phyloP scores from a whole-genome alignment of 495 filamentous ascomycete species.

The Trichocladium antarcticum region DNA sequence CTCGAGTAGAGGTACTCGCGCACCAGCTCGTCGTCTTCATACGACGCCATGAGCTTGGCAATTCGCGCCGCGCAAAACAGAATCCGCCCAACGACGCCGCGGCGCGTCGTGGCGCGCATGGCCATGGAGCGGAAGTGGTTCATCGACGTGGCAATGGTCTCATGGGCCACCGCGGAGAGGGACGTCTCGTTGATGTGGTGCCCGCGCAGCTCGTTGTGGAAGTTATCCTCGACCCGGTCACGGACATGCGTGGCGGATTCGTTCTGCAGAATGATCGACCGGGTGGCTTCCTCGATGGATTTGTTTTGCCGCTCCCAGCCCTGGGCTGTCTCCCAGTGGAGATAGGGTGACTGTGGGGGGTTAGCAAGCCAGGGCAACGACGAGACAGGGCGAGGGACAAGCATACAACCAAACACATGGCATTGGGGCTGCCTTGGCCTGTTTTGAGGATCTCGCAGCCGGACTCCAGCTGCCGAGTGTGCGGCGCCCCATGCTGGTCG shows the following conservation, averaged over 20 bases:
- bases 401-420: slow-evolving; percentile 8
- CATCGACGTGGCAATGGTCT: slow-evolving; percentile 4
- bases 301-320: slow-evolving; percentile 6
- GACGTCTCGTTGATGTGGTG: slow-evolving; percentile 10
- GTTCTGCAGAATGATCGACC: background rate
- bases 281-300: slow-evolving; percentile 6
- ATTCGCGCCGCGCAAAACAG: slow-evolving; percentile 10
- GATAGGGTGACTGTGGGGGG: slow-evolving; percentile 4
- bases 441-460: slow-evolving; percentile 8
- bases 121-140: slow-evolving; percentile 11
- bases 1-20: slow-evolving; percentile 7
- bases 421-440: background rate
- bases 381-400: too few species aligned
- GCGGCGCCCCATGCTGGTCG: slow-evolving; percentile 5
- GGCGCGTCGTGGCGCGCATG: slow-evolving; percentile 6
- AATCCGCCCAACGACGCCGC: slow-evolving; percentile 9
- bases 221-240: slow-evolving; percentile 10
- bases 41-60: slow-evolving; percentile 8
- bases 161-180: slow-evolving; percentile 4
- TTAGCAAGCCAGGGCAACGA: background rate
- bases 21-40: slow-evolving; percentile 9
- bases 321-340: slow-evolving; percentile 12
- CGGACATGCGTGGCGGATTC: background rate
- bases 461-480: slow-evolving; percentile 5
- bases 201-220: slow-evolving; percentile 6